Conservation (phyloP, 305 asterid genomes). For the Rubia peregrina region DNA sequence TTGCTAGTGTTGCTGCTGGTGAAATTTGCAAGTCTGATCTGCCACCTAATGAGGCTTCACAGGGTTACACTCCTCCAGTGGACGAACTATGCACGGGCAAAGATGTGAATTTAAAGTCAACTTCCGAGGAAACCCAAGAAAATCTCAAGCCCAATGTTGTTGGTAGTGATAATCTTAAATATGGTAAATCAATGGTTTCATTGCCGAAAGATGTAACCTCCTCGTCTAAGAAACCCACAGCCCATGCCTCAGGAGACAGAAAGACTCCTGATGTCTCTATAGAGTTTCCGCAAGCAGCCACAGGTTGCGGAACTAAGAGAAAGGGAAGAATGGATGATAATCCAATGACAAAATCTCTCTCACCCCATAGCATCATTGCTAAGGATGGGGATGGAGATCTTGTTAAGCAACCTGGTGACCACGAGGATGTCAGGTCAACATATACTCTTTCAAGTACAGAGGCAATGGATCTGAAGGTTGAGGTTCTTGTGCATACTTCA, state of each 20-base stretch:
- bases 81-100: constrained; percentile 26
- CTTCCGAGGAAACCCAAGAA: constrained; percentile 14
- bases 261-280: constrained; percentile 18
- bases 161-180: constrained; percentile 23
- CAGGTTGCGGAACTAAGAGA: constrained; percentile 18
- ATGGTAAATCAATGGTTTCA: constrained; percentile 17
- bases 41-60: constrained; percentile 26
- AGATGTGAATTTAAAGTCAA: constrained; percentile 21
- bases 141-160: constrained; percentile 12
- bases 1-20: constrained; percentile 43
- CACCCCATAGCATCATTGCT: constrained; percentile 20
- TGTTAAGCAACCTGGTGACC: constrained; percentile 23
- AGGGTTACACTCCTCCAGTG: constrained; percentile 17
- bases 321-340: constrained; percentile 28
- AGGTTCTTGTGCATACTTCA: constrained; percentile 17
- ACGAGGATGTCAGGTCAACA: constrained; percentile 20
- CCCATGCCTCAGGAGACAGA: constrained; percentile 20
- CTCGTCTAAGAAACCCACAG: constrained; percentile 15
- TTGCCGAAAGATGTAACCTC: constrained; percentile 21
- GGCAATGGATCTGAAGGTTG: constrained; percentile 24
- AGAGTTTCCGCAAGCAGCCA: constrained; percentile 20
- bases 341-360: constrained; percentile 21
- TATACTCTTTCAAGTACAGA: constrained; percentile 21
- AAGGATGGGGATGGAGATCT: constrained; percentile 28
- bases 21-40: constrained; percentile 29